Percentiles rank a stretch among this genome's conserved stretches.
Evolutionary conservation across 768 basidiomycete species (phyloP).

Genomic region (Leccinum boreale): DNA sequence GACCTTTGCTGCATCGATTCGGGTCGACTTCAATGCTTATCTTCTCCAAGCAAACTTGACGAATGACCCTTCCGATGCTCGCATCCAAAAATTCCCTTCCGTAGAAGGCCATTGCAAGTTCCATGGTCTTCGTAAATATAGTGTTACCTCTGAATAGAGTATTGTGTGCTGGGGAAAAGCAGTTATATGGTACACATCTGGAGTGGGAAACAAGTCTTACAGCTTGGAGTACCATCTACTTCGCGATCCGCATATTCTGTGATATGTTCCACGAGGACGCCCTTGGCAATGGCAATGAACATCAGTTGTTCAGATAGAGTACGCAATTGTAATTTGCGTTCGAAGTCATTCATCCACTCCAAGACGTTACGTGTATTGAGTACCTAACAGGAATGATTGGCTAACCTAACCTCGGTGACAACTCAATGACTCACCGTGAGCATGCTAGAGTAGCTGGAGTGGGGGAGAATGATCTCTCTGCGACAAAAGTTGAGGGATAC

Average conservation of each 20-base stretch:
- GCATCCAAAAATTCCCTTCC: constrained; percentile 79
- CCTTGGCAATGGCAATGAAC: constrained; percentile 65
- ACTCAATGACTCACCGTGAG: constrained; percentile 45
- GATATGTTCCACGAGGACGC: constrained; percentile 63
- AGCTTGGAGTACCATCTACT: constrained; percentile 63
- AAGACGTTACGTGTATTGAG: constrained; percentile 62
- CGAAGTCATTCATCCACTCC: constrained; percentile 73
- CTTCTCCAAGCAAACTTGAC: constrained; percentile 67
- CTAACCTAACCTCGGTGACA: background rate
- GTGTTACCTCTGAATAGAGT: constrained; percentile 74
- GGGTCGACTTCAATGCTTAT: constrained; percentile 84
- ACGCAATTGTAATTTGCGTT: constrained; percentile 64
- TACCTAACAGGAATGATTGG: constrained; percentile 9
- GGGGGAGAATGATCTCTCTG: constrained; percentile 80
- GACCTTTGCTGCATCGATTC: constrained; percentile 54
- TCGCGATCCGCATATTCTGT: constrained; percentile 67
- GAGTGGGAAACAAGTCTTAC: constrained; percentile 38
- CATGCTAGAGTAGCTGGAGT: constrained; percentile 56
- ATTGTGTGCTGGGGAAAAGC: constrained; percentile 53
- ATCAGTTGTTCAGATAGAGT: constrained; percentile 59
- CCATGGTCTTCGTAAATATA: constrained; percentile 69
- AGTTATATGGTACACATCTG: background rate
- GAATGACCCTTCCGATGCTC: constrained; percentile 69
- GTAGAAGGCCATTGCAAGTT: constrained; percentile 77
- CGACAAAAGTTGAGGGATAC: constrained; percentile 5